These are phyloP conservation scores for Wickerhamiella dianesei DNA, from an alignment of 805 yeast species.

Conservation along the genomic window DNA sequence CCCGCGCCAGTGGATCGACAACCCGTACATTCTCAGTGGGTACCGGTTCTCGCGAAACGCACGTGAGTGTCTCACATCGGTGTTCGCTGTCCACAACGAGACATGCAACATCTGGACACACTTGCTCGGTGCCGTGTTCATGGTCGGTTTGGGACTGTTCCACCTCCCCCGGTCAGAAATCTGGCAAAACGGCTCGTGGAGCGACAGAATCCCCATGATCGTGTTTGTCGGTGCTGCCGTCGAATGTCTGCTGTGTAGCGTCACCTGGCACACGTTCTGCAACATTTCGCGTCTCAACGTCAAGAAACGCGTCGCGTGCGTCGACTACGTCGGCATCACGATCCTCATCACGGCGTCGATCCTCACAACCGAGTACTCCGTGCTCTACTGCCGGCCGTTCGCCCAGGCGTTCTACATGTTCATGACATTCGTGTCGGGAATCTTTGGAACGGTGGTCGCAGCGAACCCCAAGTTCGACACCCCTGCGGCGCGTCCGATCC, in stretches of 20 bases:
- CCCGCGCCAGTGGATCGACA: constrained; percentile 89
- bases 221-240: constrained; percentile 59
- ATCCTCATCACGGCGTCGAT: constrained; percentile 80
- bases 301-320: constrained; percentile 73
- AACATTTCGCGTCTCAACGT: constrained; percentile 51
- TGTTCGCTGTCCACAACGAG: constrained; percentile 66
- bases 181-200: constrained; percentile 31
- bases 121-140: constrained; percentile 47
- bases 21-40: constrained; percentile 69
- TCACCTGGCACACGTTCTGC: constrained; percentile 84
- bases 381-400: constrained; percentile 48
- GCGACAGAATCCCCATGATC: constrained; percentile 42
- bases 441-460: constrained; percentile 60
- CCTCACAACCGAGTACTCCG: constrained; percentile 69
- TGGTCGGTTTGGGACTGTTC: constrained; percentile 41
- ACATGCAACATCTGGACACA: constrained; percentile 92
- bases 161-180: constrained; percentile 53
- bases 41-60: constrained; percentile 69
- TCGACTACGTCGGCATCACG: constrained; percentile 91
- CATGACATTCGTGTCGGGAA: constrained; percentile 54
- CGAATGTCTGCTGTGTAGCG: constrained; percentile 65
- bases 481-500: constrained; percentile 66
- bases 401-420: constrained; percentile 39
- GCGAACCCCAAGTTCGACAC: constrained; percentile 89
- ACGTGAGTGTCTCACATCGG: constrained; percentile 42